Evolutionary conservation across 1,139 yeast species (phyloP).

Genomic region (Blastobotrys indianensis): DNA sequence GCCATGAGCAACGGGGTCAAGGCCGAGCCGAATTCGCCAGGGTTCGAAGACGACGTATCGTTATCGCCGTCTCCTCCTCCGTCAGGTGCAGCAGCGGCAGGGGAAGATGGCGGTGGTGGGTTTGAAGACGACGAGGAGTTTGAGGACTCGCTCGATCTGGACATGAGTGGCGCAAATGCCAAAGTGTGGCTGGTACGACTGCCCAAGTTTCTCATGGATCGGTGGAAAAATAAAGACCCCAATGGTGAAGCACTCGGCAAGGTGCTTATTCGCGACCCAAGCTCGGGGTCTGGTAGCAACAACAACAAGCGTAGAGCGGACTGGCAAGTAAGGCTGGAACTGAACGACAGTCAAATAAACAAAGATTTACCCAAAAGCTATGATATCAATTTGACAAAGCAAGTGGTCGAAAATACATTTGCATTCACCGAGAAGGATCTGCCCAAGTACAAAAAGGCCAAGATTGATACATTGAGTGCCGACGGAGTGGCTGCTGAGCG

Average conservation of each 20-base stretch:
- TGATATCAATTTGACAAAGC: conserved; percentile 70
- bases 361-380: conserved; percentile 73
- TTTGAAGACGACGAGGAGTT: conserved; percentile 32
- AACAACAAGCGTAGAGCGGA: conserved; percentile 8
- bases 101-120: background rate
- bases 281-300: conserved; percentile 20
- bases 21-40: conserved; percentile 2
- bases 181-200: conserved; percentile 90
- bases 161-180: conserved; percentile 32
- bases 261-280: conserved; percentile 58
- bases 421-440: conserved; percentile 88
- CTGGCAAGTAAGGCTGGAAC: conserved; percentile 34
- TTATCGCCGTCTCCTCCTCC: conserved; percentile 32
- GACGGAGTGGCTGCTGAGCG: conserved; percentile 44
- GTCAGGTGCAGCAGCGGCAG: conserved; percentile 19
- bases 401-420: conserved; percentile 71
- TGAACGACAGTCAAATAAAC: conserved; percentile 38
- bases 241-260: conserved; percentile 72
- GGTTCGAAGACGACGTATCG: conserved; percentile 36
- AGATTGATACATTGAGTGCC: conserved; percentile 7
- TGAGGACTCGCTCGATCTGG: conserved; percentile 40
- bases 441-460: conserved; percentile 46
- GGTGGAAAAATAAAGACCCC: conserved; percentile 63
- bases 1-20: background rate
- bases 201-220: conserved; percentile 79